These are phyloP conservation scores for Jacaranda copaia DNA, from an alignment of 257 asterid species.

Conservation along the genomic window DNA sequence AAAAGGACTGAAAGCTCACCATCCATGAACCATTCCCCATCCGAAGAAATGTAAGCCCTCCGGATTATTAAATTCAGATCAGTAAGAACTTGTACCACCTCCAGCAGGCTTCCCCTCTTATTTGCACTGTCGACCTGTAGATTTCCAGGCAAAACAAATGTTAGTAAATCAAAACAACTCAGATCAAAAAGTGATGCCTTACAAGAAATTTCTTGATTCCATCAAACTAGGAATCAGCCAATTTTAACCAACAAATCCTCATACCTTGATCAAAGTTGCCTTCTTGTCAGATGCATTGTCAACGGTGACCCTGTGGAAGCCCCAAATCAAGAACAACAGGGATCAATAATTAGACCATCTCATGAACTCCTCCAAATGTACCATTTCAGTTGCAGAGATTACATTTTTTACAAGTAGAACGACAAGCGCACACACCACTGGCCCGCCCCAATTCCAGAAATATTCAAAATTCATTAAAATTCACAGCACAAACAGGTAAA, in stretches of 20 bases:
- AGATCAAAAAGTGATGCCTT: slow-evolving; percentile 22
- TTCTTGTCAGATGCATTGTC: slow-evolving; percentile 54
- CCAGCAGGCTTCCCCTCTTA: slow-evolving; percentile 85
- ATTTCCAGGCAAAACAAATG: slow-evolving; percentile 1
- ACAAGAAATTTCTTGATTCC: neutral
- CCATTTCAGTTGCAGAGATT: too few species aligned
- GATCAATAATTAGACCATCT: slow-evolving; percentile 25
- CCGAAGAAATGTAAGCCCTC: slow-evolving; percentile 94
- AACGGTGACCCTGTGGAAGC: slow-evolving; percentile 48
- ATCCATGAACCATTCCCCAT: slow-evolving; percentile 99
- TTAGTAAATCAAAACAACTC: neutral
- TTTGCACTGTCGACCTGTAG: slow-evolving; percentile 90
- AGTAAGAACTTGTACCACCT: slow-evolving; percentile 88
- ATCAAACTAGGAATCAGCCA: slow-evolving; percentile 1
- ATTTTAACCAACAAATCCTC: neutral
- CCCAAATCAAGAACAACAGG: slow-evolving; percentile 35
- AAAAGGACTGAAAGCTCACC: slow-evolving; percentile 47
- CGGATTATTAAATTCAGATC: slow-evolving; percentile 77
- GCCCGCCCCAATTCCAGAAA: neutral
- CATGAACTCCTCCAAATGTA: neutral
- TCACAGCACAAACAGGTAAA: slow-evolving; percentile 10
- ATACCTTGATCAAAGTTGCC: slow-evolving; percentile 53
- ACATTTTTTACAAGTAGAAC: slow-evolving; percentile 3
- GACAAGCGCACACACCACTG: neutral
- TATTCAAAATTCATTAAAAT: neutral